A percentile compares a stretch with the other conserved stretches of the same genome.
Conservation (phyloP, 305 asterid genomes). For the Rubia peregrina region DNA sequence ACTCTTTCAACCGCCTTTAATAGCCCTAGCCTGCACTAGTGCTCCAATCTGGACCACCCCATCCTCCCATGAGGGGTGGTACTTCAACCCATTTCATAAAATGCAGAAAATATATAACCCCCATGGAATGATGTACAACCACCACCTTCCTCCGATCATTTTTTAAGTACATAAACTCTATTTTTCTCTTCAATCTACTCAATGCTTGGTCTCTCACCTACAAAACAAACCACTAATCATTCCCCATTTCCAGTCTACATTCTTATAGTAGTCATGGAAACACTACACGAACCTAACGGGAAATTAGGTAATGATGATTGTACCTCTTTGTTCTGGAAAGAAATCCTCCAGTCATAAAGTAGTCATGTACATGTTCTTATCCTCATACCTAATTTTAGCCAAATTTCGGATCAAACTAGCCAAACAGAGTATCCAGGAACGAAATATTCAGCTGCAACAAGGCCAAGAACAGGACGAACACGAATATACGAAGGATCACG, state of each 20-base stretch:
- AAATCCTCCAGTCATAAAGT: conserved; percentile 88
- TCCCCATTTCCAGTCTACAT: background rate
- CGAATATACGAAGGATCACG: conserved; percentile 86
- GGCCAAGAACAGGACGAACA: conserved; percentile 73
- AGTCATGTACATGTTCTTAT: conserved; percentile 82
- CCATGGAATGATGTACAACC: conserved; percentile 98
- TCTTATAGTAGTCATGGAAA: background rate
- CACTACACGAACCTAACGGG: background rate
- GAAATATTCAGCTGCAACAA: conserved; percentile 84
- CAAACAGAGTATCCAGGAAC: conserved; percentile 93
- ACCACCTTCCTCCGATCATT: conserved; percentile 72
- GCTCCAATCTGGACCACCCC: conserved; percentile 79
- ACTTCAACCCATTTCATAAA: conserved; percentile 94
- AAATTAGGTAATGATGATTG: background rate
- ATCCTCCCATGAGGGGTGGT: too few species aligned
- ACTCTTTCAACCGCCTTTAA: too few species aligned
- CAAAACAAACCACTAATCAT: conserved; percentile 12
- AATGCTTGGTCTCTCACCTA: conserved; percentile 76
- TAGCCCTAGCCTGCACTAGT: background rate
- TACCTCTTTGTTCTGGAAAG: conserved; percentile 89
- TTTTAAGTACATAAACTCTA: conserved; percentile 73
- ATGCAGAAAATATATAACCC: conserved; percentile 76
- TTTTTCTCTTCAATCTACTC: conserved; percentile 85
- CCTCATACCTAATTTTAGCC: conserved; percentile 81
- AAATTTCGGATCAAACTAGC: conserved; percentile 74